phyloP scores from a whole-genome alignment of 257 asterid species.

The Avicennia marina region DNA sequence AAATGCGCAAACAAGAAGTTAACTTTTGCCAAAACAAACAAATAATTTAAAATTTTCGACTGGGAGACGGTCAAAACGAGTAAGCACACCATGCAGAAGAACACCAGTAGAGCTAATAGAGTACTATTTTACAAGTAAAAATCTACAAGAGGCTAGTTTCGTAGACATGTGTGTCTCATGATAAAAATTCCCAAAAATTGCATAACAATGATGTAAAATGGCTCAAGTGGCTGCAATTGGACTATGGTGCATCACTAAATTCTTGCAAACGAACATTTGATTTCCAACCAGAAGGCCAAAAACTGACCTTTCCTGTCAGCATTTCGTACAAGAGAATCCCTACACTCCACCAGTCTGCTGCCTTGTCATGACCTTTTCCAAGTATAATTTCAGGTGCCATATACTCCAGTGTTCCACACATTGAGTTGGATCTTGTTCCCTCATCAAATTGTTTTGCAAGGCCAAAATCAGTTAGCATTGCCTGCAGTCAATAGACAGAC shows the following conservation, averaged over 20 bases:
- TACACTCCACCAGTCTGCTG: conserved; percentile 93
- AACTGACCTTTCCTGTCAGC: conserved; percentile 71
- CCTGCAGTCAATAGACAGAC: conserved; percentile 32
- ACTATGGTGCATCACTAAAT: neutral
- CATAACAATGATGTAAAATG: no score
- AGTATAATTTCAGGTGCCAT: conserved; percentile 84
- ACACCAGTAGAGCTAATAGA: neutral
- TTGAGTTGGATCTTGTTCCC: conserved; percentile 60
- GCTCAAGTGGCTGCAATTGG: neutral
- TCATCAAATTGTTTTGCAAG: conserved; percentile 68
- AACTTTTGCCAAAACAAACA: neutral
- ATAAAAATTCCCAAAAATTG: neutral
- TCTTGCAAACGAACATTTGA: neutral
- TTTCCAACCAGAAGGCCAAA: neutral
- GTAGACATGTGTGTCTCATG: neutral
- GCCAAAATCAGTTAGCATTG: conserved; percentile 72
- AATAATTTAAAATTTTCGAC: neutral
- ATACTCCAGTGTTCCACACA: conserved; percentile 81
- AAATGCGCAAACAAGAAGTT: conserved; percentile 16
- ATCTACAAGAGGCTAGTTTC: no score
- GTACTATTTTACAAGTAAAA: no score
- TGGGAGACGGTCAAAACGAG: no score
- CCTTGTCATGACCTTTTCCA: conserved; percentile 77
- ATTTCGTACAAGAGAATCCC: conserved; percentile 74
- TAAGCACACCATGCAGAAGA: no score